Evolutionary conservation across 2,329 filamentous ascomycete species (phyloP), one percentile per base, ranked within the genome.

Genomic region (Fusarium sambucinum): DNA sequence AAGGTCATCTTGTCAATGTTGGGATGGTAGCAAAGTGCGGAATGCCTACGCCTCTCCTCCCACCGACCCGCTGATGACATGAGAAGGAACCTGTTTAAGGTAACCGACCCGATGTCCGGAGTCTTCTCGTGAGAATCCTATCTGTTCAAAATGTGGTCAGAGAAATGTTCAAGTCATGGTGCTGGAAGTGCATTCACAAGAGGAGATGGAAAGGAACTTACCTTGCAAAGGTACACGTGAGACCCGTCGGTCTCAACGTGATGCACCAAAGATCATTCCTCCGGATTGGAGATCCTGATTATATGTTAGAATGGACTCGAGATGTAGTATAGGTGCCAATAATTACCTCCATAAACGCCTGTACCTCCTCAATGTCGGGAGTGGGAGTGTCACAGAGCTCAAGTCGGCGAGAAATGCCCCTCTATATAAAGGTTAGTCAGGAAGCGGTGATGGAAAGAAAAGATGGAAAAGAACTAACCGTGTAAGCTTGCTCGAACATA

Each of bases 191-290:
- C n/a, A n/a, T n/a, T n/a, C n/a, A n/a, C n/a, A n/a, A n/a, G n/a
- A n/a, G n/a, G n/a, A n/a, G n/a, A n/a, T n/a, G n/a, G n/a, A n/a
- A n/a, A n/a, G n/a, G n/a, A n/a, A n/a, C n/a, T n/a, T n/a, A n/a
- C n/a, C n/a, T n/a, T n/a, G n/a, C 83, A 84, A 27, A 89, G 77
- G 59, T 84, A 86, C 32, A 88, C 81, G 48, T 79, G 82, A 6
- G 33, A 50, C 6, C 82, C 81, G 45, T 75, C 76, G 7, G 74
- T 63, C 17, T 79, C 75, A 3, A 84, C 63, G 27, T 80, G 76
- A 12, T 10, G 72, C 74, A 19, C 83, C 82, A 29, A 80, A 75
- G 50, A 79, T 75, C 66, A 75, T 55, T 80, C 79, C 58, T 72
- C 59, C 16, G 68, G 62, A 37, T 73, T 77, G 6, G 4, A 85